Evolutionary conservation across 768 basidiomycete genomes (phyloP).

Genomic region (Russula sp.): DNA sequence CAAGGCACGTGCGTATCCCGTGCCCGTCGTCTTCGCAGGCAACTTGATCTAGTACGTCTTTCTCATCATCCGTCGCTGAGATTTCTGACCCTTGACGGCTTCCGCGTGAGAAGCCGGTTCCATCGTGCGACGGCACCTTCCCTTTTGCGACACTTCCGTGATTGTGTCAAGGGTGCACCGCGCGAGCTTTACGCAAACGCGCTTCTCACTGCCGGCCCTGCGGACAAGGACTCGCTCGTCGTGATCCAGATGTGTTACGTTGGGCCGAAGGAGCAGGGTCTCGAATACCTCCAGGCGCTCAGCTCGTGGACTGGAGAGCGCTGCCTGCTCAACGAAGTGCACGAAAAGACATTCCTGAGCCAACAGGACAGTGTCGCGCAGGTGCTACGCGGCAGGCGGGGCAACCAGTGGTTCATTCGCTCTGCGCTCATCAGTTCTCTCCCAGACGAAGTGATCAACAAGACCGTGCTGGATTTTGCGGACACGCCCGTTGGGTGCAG

Average conservation of each 20-base stretch:
- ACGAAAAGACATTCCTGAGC: slow-evolving; percentile 81
- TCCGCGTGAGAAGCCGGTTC: slow-evolving; percentile 56
- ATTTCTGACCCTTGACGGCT: background rate
- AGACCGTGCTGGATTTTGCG: slow-evolving; percentile 75
- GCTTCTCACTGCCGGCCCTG: slow-evolving; percentile 84
- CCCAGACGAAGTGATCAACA: slow-evolving; percentile 78
- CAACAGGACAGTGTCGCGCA: slow-evolving; percentile 93
- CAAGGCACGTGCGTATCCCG: slow-evolving; percentile 80
- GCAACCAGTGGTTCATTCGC: slow-evolving; percentile 88
- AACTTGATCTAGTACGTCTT: slow-evolving; percentile 80
- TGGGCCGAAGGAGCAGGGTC: slow-evolving; percentile 64
- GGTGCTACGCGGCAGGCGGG: slow-evolving; percentile 75
- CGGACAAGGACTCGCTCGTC: slow-evolving; percentile 73
- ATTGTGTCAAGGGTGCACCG: slow-evolving; percentile 85
- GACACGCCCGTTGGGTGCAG: slow-evolving; percentile 88
- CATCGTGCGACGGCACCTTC: slow-evolving; percentile 81
- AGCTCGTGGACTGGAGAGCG: slow-evolving; percentile 84
- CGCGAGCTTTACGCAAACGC: slow-evolving; percentile 86
- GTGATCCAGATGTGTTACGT: slow-evolving; percentile 91
- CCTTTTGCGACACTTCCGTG: slow-evolving; percentile 85
- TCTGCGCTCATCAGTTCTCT: slow-evolving; percentile 76
- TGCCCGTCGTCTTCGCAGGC: slow-evolving; percentile 87
- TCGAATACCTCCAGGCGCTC: slow-evolving; percentile 76
- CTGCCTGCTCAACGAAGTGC: slow-evolving; percentile 82
- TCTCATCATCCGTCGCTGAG: background rate